Evolutionary conservation across 129 eudicot species (phyloP), one percentile per base, ranked within the genome.

Genomic region (Helichrysum umbraculigerum): DNA sequence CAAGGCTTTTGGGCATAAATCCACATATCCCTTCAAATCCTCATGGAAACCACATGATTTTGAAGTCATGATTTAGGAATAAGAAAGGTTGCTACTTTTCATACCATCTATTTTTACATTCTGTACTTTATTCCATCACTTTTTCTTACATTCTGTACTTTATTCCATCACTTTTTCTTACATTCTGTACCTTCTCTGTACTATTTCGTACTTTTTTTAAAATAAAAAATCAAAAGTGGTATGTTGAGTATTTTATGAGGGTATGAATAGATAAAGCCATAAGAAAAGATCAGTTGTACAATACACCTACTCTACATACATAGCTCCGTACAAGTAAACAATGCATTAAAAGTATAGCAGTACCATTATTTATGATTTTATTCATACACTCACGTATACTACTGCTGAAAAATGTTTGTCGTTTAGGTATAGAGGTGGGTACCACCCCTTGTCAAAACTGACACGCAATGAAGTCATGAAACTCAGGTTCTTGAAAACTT

Each of bases 391-490:
- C 17, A 7, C 16, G 67, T 47, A 39, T 34, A 28, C 61, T 79
- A 66, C 83, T 66, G 41, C 73, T 79, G 54, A 70, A 72, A 79
- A 3, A 29, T 16, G n/a, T 65, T 73, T 66, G 79, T 79, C 75
- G 75, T 73, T 56, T 79, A 73, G 73, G 17, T 11, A 21, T 50
- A 42, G 11, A 57, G n/a, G 47, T 41, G 79, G 83, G 75, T 7
- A 79, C 83, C 77, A 75, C 63, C 3, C 42, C 28, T 33, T 33
- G 75, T 61, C 30, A 34, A 79, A 62, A 22, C 81, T 81, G 68
- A 76, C 78, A 44, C 30, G 44, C 85, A 71, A 76, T 81, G 81
- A 81, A 70, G 70, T 76, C 77, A 70, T 81, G 81, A 76, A 76
- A 76, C 81, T 76, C 85, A 4, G 16, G 37, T 79, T 66, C 63